Evolutionary conservation across 192 early-diverging fungal species (phyloP).

Genomic region (Spinellus fusiger): DNA sequence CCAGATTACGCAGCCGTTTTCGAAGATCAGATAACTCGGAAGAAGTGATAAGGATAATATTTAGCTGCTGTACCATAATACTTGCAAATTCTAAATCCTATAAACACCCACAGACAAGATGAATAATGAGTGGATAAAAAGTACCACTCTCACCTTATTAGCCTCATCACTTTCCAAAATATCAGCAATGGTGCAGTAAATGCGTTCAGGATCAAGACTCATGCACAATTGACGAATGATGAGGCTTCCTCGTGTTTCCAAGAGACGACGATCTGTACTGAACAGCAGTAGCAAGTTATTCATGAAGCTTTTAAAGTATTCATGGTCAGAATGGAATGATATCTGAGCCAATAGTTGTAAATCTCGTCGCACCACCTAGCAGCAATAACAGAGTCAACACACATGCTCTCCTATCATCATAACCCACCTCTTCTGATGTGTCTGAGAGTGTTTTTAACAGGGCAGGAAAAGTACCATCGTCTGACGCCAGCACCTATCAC

Average conservation of each 20-base stretch:
- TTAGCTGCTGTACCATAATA: conserved; percentile 96
- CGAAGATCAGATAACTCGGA: conserved; percentile 85
- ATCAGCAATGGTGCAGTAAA: conserved; percentile 84
- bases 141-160: not conserved
- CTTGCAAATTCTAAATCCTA: conserved; percentile 92
- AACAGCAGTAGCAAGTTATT: conserved; percentile 84
- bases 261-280: conserved; percentile 75
- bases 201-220: conserved; percentile 83
- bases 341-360: conserved; percentile 96
- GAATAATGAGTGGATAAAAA: not conserved
- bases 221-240: conserved; percentile 92
- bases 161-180: conserved; percentile 81
- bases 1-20: conserved; percentile 71
- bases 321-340: conserved; percentile 70
- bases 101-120: not conserved
- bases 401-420: too few species aligned
- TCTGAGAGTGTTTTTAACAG: conserved; percentile 88
- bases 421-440: conserved; percentile 76
- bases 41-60: conserved; percentile 93
- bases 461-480: conserved; percentile 81
- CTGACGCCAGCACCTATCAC: conserved; percentile 70
- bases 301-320: conserved; percentile 84
- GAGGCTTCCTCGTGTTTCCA: conserved; percentile 86
- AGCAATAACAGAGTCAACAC: not conserved
- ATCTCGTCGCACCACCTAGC: conserved; percentile 80